Conservation (phyloP, 306 rosid species). For the Lagenaria siceraria region DNA sequence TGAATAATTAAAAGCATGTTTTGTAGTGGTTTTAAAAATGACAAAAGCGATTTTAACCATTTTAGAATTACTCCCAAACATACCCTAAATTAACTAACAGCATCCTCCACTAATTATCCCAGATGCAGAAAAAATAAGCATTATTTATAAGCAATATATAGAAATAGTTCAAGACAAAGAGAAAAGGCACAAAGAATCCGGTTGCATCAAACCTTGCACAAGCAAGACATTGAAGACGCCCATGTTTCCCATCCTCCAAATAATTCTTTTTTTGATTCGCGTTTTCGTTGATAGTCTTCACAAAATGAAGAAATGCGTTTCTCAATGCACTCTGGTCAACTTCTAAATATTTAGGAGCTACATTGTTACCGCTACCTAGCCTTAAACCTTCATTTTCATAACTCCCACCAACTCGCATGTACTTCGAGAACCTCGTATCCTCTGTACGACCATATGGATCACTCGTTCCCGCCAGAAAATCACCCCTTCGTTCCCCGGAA, state of each 20-base stretch:
- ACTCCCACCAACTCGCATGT: conserved; percentile 33
- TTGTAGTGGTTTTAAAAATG: too few species aligned
- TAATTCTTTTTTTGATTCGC: conserved; percentile 45
- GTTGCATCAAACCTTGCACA: conserved; percentile 65
- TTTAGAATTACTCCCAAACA: too few species aligned
- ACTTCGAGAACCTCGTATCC: conserved; percentile 47
- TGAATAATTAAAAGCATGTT: too few species aligned
- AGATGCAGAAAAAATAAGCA: neutral
- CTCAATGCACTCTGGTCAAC: conserved; percentile 61
- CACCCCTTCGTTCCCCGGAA: conserved; percentile 14
- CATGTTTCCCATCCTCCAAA: conserved; percentile 68
- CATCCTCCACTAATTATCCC: neutral
- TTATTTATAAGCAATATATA: neutral
- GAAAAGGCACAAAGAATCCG: conserved; percentile 11
- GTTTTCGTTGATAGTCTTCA: conserved; percentile 51
- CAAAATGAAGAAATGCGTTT: conserved; percentile 56
- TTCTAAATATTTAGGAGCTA: conserved; percentile 30
- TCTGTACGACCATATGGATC: conserved; percentile 28
- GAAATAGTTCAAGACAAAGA: neutral
- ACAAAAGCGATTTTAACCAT: too few species aligned
- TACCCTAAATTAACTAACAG: neutral
- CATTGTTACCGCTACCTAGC: conserved; percentile 14
- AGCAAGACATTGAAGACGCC: conserved; percentile 66
- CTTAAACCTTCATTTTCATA: conserved; percentile 23
- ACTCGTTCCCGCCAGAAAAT: conserved; percentile 37